These are phyloP conservation scores for Astrothelium macrocarpum DNA, from an alignment of 495 filamentous ascomycete species.

Conservation along the genomic window DNA sequence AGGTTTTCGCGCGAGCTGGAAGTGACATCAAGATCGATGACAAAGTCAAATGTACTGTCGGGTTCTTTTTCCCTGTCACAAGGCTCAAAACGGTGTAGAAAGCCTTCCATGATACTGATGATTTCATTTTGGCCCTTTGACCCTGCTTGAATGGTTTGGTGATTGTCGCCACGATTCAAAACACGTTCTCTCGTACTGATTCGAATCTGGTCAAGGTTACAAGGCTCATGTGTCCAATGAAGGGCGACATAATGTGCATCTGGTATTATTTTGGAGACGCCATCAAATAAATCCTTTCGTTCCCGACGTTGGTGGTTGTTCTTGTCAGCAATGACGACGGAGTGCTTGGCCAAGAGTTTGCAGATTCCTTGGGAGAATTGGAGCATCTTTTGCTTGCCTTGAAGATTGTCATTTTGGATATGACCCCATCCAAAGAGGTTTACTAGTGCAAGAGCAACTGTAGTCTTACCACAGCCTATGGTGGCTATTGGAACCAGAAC, in stretches of 20 bases:
- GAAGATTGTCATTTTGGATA: slow-evolving; percentile 93
- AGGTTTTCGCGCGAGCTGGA: slow-evolving; percentile 74
- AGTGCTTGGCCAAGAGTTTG: slow-evolving; percentile 45
- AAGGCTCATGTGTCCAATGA: slow-evolving; percentile 73
- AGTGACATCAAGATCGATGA: slow-evolving; percentile 77
- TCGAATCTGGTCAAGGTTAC: slow-evolving; percentile 52
- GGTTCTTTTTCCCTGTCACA: slow-evolving; percentile 53
- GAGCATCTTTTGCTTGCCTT: slow-evolving; percentile 60
- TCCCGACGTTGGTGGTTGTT: slow-evolving; percentile 90
- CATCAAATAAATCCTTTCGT: slow-evolving; percentile 73
- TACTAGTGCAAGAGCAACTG: slow-evolving; percentile 68
- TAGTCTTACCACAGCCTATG: slow-evolving; percentile 94
- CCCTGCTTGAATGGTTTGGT: slow-evolving; percentile 90
- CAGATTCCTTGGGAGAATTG: slow-evolving; percentile 60
- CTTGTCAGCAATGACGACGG: slow-evolving; percentile 80
- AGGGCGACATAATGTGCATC: slow-evolving; percentile 76
- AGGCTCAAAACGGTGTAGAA: slow-evolving; percentile 74
- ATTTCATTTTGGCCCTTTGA: slow-evolving; percentile 57
- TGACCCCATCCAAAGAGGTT: slow-evolving; percentile 90
- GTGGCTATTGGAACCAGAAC: slow-evolving; percentile 82
- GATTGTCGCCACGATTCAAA: slow-evolving; percentile 80
- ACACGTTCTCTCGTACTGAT: slow-evolving; percentile 71
- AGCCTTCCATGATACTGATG: slow-evolving; percentile 89
- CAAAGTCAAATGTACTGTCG: slow-evolving; percentile 65
- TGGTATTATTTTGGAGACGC: slow-evolving; percentile 50